A percentile compares a stretch with the other conserved stretches of the same genome.
These are phyloP conservation scores for Tilletia indica DNA, from an alignment of 1,284 basidiomycete genomes.

Conservation along the genomic window DNA sequence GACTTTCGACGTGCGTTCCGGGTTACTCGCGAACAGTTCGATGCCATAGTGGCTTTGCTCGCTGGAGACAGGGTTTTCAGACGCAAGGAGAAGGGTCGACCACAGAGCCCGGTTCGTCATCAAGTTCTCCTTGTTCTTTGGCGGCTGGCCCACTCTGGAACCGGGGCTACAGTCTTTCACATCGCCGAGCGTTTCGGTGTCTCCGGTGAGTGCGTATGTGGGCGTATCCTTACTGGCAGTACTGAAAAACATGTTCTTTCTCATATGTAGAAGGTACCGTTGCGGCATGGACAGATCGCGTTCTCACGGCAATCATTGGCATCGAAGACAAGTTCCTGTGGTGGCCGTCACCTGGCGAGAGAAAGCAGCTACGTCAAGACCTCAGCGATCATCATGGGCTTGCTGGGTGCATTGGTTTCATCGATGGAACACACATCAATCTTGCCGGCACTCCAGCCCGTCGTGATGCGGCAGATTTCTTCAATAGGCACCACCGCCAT, in stretches of 20 bases:
- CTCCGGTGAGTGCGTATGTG: neutral
- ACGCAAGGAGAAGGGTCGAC: too few relatives aligned
- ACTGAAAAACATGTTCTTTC: too few relatives aligned
- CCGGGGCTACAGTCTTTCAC: neutral
- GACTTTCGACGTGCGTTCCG: too few relatives aligned
- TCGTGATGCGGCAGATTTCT: neutral
- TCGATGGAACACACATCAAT: constrained; percentile 6
- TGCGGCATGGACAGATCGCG: neutral
- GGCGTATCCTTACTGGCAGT: too few relatives aligned
- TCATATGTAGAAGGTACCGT: neutral
- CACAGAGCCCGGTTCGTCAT: neutral
- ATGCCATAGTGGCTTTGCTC: too few relatives aligned
- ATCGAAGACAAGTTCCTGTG: neutral
- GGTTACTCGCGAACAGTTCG: too few relatives aligned
- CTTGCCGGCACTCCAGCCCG: neutral
- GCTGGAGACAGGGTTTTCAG: too few relatives aligned
- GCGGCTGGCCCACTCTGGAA: constrained; percentile 6
- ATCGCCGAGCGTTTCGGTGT: neutral
- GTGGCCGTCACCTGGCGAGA: neutral
- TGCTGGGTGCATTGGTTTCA: neutral
- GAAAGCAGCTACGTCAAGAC: neutral
- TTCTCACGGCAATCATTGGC: neutral
- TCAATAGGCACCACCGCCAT: constrained; percentile 3
- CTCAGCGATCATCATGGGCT: neutral
- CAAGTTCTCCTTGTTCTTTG: neutral